Conservation (phyloP, 306 rosid species). For the Heteromeles arbutifolia region DNA sequence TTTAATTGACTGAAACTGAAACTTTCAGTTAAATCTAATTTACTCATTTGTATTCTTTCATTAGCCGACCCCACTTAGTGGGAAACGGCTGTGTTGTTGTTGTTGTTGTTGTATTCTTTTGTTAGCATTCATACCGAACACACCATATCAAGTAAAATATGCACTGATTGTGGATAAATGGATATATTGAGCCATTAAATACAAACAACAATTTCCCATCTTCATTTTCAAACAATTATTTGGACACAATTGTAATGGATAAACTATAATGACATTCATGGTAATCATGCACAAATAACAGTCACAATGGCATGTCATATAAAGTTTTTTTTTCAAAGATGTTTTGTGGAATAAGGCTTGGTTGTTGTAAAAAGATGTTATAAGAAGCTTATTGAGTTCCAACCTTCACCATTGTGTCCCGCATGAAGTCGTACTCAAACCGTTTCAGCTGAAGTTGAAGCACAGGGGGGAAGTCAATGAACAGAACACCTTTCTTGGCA, state of each 20-base stretch:
- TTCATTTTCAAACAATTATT: not conserved
- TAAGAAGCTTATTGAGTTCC: slow-evolving; percentile 15
- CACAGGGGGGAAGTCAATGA: slow-evolving; percentile 95
- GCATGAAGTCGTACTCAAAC: slow-evolving; percentile 94
- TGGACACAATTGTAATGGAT: not conserved
- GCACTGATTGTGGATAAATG: not conserved
- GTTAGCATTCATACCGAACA: not conserved
- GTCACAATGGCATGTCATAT: not conserved
- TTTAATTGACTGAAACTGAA: not conserved
- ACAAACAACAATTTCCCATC: not conserved
- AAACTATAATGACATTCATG: not conserved
- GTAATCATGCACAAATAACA: slow-evolving; percentile 1
- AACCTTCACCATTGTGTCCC: slow-evolving; percentile 99
- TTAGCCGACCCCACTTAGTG: not conserved
- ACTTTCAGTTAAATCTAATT: not conserved
- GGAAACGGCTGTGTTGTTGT: too few relatives aligned
- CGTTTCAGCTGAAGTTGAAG: slow-evolving; percentile 98
- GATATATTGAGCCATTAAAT: not conserved
- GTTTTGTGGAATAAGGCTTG: too few relatives aligned
- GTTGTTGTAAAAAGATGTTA: too few relatives aligned
- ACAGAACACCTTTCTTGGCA: slow-evolving; percentile 94
- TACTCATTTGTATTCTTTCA: not conserved
- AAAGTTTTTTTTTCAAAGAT: not conserved
- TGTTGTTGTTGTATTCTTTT: not conserved
- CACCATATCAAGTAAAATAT: not conserved